Evolutionary conservation across 164 flowering plant species (phyloP), one percentile per base, ranked within the genome.

Genomic region (Umbellularia californica): DNA sequence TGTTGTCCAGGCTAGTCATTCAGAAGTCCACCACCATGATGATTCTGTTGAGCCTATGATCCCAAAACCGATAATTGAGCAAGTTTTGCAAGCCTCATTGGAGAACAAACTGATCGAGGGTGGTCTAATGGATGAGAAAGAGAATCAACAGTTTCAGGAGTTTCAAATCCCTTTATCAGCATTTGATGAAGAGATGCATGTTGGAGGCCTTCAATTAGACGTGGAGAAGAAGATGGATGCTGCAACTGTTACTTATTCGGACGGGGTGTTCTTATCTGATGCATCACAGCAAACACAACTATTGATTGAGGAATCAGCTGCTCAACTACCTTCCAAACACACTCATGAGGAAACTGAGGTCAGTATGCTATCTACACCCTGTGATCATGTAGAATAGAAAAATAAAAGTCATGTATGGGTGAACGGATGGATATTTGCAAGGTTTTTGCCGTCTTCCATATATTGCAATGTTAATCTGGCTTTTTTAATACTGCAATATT

Each of bases 341-440:
- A 65, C 79, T 69, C 79, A 50, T 68, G 69, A 78, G 69, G 87
- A 79, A 69, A 33, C 50, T 47, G 74, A 74, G 81, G 94, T 90
- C 79, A 77, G 83, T 14, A 30, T 67, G 41, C 47, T 10, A 64
- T 30, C 47, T 2, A 19, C 13, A 55, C 69, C 50, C 19, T 30
- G 10, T 67, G n/a, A 67, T 67, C 14, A 10, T 67, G 15, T 67
- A 28, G n/a, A 19, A 30, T 67, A 28, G n/a, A 19, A 67, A 15
- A 20, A 2, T 67, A 20, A 55, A 14, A 20, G 60, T 3, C 13
- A 14, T 55, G 60, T 20, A 55, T 20, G 5, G n/a, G n/a, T 55
- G n/a, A 55, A 55, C 5, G 60, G 60, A 2, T 7, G 47, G 47
- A 41, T 41, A 41, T 41, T 41, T 41, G 47, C 47, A 41, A 41